phyloP scores from a whole-genome alignment of 2,329 filamentous ascomycete genomes.

The Xylaria sp. region DNA sequence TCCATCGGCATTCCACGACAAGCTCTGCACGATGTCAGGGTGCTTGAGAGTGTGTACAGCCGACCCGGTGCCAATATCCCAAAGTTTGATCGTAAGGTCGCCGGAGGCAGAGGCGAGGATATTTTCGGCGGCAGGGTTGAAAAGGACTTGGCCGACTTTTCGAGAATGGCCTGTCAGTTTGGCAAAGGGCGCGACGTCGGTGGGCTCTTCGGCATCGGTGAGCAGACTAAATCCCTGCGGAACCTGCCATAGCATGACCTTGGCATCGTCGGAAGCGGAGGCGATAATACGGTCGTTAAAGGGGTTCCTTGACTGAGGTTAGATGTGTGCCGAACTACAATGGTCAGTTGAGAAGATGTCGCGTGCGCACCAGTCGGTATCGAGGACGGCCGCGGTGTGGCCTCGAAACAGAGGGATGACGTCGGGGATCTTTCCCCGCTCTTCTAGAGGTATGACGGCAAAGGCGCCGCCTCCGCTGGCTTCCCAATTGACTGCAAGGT shows the following conservation, averaged over 20 bases:
- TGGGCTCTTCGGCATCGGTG: constrained; percentile 84
- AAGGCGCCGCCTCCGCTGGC: constrained; percentile 95
- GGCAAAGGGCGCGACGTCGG: constrained; percentile 82
- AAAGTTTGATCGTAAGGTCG: constrained; percentile 94
- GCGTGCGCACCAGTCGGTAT: constrained; percentile 41
- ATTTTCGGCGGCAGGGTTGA: constrained; percentile 96
- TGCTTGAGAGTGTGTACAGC: constrained; percentile 82
- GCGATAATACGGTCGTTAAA: constrained; percentile 95
- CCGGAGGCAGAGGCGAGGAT: constrained; percentile 95
- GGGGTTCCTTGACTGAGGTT: constrained; percentile 75
- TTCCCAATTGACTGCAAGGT: constrained; percentile 98
- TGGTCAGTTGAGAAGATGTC: constrained; percentile 20
- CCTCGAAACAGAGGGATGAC: constrained; percentile 94
- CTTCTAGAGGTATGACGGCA: constrained; percentile 90
- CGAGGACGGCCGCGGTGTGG: constrained; percentile 90
- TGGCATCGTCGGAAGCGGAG: constrained; percentile 95
- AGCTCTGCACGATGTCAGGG: constrained; percentile 90
- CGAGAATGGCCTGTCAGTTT: constrained; percentile 90
- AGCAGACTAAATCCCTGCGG: constrained; percentile 87
- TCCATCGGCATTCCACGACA: constrained; percentile 95
- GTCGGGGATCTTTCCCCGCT: constrained; percentile 91
- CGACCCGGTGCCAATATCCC: constrained; percentile 87
- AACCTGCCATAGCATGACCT: constrained; percentile 96
- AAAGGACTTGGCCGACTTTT: constrained; percentile 97
- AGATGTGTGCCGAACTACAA: constrained; percentile 37